These are phyloP conservation scores for Maudiozyma saulgeensis DNA, from an alignment of 805 yeast species.

Conservation along the genomic window DNA sequence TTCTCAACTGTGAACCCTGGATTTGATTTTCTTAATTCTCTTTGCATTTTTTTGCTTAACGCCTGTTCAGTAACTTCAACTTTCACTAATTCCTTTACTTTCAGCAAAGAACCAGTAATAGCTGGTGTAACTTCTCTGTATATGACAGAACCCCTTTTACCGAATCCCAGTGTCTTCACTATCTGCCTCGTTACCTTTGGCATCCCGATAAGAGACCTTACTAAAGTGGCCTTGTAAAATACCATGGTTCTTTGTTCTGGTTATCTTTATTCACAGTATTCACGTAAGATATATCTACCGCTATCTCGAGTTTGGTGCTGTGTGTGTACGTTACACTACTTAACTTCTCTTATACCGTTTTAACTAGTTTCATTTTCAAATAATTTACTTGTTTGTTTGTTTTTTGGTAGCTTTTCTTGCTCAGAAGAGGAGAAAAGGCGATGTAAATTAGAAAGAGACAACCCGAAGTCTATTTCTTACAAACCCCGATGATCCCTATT, in stretches of 20 bases:
- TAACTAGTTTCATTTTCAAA: no score
- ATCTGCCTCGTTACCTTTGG: conserved; percentile 60
- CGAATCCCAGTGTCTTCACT: conserved; percentile 64
- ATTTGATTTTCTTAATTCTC: conserved; percentile 46
- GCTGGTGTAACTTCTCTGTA: conserved; percentile 68
- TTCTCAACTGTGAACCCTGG: conserved; percentile 54
- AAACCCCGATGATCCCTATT: no score
- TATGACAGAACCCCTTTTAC: conserved; percentile 59
- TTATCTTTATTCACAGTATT: not conserved
- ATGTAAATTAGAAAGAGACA: not conserved
- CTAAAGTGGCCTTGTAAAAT: conserved; percentile 61
- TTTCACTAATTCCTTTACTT: conserved; percentile 76
- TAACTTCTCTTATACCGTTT: no score
- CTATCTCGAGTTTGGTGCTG: not conserved
- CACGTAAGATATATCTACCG: no score
- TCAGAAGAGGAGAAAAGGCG: not conserved
- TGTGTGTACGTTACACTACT: not conserved
- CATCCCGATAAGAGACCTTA: conserved; percentile 77
- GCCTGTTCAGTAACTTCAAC: conserved; percentile 61
- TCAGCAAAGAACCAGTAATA: conserved; percentile 75
- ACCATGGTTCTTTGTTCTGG: conserved; percentile 19
- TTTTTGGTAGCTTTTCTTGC: not conserved
- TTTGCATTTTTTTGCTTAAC: conserved; percentile 43
- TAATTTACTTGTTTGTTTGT: not conserved
- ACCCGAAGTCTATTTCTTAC: no score